These are phyloP conservation scores for Potentilla sterilis DNA, from an alignment of 306 rosid genomes.

Conservation along the genomic window DNA sequence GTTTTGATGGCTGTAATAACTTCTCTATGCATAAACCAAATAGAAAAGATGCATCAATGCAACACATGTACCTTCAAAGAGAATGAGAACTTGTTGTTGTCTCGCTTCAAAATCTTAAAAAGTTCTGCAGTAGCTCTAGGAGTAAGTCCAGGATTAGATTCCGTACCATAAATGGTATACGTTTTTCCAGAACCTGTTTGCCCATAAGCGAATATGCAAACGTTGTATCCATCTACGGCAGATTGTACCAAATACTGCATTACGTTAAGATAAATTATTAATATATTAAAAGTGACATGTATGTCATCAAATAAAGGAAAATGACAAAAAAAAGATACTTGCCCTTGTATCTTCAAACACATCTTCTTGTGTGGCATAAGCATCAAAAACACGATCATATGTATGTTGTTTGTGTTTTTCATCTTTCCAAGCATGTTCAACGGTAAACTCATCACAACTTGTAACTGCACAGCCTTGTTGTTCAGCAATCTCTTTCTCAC, in stretches of 20 bases:
- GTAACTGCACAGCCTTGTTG: slow-evolving; percentile 48
- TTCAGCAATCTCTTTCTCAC: slow-evolving; percentile 62
- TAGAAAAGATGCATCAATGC: background rate
- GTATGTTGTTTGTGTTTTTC: slow-evolving; percentile 75
- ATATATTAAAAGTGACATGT: background rate
- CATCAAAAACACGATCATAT: slow-evolving; percentile 81
- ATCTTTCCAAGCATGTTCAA: slow-evolving; percentile 93
- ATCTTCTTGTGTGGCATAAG: slow-evolving; percentile 64
- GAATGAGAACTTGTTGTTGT: slow-evolving; percentile 70
- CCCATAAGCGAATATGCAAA: slow-evolving; percentile 92
- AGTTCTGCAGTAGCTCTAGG: slow-evolving; percentile 77
- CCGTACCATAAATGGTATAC: slow-evolving; percentile 80
- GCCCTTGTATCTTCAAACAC: slow-evolving; percentile 96
- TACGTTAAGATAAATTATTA: slow-evolving; percentile 12
- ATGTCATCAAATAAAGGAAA: slow-evolving; percentile 8
- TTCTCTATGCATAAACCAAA: background rate
- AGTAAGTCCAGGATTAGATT: slow-evolving; percentile 73
- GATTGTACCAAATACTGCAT: slow-evolving; percentile 94
- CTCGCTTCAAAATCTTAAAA: slow-evolving; percentile 64
- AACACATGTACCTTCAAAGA: slow-evolving; percentile 64
- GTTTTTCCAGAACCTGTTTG: slow-evolving; percentile 98
- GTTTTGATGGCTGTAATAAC: background rate
- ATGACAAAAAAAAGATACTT: slow-evolving; percentile 34
- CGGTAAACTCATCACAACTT: slow-evolving; percentile 69
- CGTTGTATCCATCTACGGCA: slow-evolving; percentile 85